A percentile compares a stretch with the other conserved stretches of the same genome.
These are phyloP conservation scores for Quercus rubra DNA, from an alignment of 306 rosid species.

Conservation along the genomic window DNA sequence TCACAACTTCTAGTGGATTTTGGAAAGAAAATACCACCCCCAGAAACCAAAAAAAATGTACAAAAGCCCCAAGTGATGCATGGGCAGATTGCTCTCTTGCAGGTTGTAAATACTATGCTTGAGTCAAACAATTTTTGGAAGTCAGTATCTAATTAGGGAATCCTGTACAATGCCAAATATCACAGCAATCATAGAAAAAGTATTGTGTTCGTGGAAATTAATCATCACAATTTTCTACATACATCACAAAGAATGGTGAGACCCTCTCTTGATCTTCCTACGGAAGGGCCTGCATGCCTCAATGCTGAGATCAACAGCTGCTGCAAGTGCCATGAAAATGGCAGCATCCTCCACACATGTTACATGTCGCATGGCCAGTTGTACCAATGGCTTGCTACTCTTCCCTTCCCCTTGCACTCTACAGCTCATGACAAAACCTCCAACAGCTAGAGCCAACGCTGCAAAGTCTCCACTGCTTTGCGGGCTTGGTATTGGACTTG, in stretches of 20 bases:
- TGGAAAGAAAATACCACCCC: background rate
- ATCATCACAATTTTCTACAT: constrained; percentile 6
- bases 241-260: constrained; percentile 46
- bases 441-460: constrained; percentile 55
- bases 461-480: constrained; percentile 91
- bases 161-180: constrained; percentile 52
- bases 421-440: constrained; percentile 92
- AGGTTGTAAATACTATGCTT: constrained; percentile 4
- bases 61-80: constrained; percentile 7
- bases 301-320: constrained; percentile 81
- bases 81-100: background rate
- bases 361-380: constrained; percentile 82
- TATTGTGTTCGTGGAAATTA: constrained; percentile 8
- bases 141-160: constrained; percentile 24
- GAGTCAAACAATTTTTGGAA: constrained; percentile 24
- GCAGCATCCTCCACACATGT: constrained; percentile 93
- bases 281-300: constrained; percentile 83
- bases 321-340: constrained; percentile 93
- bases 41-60: no score
- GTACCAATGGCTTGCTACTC: constrained; percentile 70
- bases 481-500: constrained; percentile 81
- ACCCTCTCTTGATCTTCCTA: constrained; percentile 58
- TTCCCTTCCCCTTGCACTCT: constrained; percentile 93
- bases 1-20: background rate
- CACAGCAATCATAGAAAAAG: constrained; percentile 27